A percentile compares a stretch with the other conserved stretches of the same genome.
Conservation (phyloP, 257 asterid species). For the Leptodermis oblonga region DNA sequence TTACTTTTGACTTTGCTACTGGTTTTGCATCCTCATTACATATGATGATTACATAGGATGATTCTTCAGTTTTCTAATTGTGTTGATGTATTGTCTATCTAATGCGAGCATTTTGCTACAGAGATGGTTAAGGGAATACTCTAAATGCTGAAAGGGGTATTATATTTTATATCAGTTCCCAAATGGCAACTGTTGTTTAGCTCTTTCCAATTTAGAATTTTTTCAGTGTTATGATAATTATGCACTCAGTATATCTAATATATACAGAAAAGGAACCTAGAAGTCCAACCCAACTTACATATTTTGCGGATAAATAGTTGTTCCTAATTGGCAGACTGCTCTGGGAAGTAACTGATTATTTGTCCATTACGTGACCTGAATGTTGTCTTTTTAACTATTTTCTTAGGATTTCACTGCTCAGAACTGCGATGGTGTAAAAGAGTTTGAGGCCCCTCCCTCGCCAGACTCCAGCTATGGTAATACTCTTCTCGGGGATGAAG, state of each 20-base stretch:
- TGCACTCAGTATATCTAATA: not conserved
- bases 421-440: constrained; percentile 67
- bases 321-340: not conserved
- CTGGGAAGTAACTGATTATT: not conserved
- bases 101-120: not conserved
- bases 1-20: not conserved
- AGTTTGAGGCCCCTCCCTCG: constrained; percentile 85
- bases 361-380: not conserved
- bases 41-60: not conserved
- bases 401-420: constrained; percentile 69
- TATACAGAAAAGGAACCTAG: too few relatives aligned
- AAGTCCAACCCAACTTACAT: not conserved
- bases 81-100: not conserved
- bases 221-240: not conserved
- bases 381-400: constrained; percentile 4
- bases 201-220: not conserved
- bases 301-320: not conserved
- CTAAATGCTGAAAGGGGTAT: not conserved
- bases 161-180: not conserved
- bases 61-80: not conserved
- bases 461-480: constrained; percentile 80
- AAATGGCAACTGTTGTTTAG: not conserved
- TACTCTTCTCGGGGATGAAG: constrained; percentile 59
- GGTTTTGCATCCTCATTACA: not conserved
- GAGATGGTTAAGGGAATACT: not conserved